phyloP scores from a whole-genome alignment of 768 basidiomycete genomes.

The Phallus indusiatus region DNA sequence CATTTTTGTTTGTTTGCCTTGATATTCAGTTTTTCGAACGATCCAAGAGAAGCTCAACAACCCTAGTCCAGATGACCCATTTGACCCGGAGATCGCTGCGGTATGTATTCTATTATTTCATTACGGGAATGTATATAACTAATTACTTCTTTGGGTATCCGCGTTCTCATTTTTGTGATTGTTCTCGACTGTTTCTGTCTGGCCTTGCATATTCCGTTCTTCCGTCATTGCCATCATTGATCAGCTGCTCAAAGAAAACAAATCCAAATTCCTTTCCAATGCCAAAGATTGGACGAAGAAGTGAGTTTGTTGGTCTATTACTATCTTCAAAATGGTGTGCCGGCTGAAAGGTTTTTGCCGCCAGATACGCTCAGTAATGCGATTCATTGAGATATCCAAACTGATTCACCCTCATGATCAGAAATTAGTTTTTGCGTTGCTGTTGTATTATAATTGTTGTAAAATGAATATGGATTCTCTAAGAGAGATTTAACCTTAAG shows the following conservation, averaged over 20 bases:
- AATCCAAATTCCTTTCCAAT: constrained; percentile 57
- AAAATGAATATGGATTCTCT: background rate
- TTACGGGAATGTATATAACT: background rate
- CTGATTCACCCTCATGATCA: background rate
- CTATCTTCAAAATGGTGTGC: background rate
- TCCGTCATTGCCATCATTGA: background rate
- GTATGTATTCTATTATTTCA: constrained; percentile 31
- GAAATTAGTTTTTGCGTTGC: background rate
- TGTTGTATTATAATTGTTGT: background rate
- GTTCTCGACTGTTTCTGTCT: background rate
- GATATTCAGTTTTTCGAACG: constrained; percentile 50
- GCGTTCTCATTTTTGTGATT: background rate
- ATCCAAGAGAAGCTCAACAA: constrained; percentile 84
- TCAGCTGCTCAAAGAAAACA: constrained; percentile 71
- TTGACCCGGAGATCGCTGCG: constrained; percentile 79
- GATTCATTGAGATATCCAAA: background rate
- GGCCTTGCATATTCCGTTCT: background rate
- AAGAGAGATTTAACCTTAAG: background rate
- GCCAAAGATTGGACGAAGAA: constrained; percentile 86
- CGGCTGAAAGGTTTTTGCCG: background rate
- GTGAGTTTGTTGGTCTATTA: constrained; percentile 28
- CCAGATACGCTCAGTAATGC: constrained; percentile 7
- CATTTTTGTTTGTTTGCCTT: background rate
- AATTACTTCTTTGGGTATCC: background rate
- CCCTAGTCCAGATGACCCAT: constrained; percentile 81